Base-by-base conservation (phyloP, 345 rosid genomes). In the Gossypium turneri region DNA sequence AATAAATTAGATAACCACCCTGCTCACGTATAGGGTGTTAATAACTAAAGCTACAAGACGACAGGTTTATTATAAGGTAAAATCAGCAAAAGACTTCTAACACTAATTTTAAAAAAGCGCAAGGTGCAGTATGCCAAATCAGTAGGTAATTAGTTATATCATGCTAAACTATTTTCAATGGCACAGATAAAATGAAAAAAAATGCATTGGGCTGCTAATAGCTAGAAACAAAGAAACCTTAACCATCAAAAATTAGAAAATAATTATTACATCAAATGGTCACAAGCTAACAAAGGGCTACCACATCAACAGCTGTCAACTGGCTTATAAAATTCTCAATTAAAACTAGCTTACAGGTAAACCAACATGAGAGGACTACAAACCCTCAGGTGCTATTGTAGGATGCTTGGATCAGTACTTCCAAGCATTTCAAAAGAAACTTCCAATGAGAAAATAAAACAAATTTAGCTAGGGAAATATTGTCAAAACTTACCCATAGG, bases 401-500 rank as follows among this genome's bases (percentile, higher is more conserved):
- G 24, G 58, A 68, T 68, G 24, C 58, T 43, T 25, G 15, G 72
- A 25, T 48, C 24, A 16, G 58, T 68, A 68, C 57, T 24, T 25
- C 4, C n/a, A 68, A 69, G 73, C 58, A 29, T 50, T 69, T 9
- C 17, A 12, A 12, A 20, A 25, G 5, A 58, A 58, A 24, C 24
- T 4, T 10, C 15, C 47, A 20, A 17, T 4, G 17, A 51, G 47
- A 50, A 51, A n/a, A 17, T 0, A 52, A 67, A 27, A 52, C 9
- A 52, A 9, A 27, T 17, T 34, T n/a, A 53, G 24, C 25, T 58
- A 34, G 20, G 6, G 48, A 52, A 68, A 58, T 16, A 8, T 63
- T 7, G 12, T 50, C 27, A 27, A 72, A 73, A 81, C 93, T 85
- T 92, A 96, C 99, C 99, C 83, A 96, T 93, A 13, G 99, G 99